Evolutionary conservation across 208 protist species (phyloP), one percentile per base, ranked within the genome.

Genomic region (Tritrichomonas musculus): DNA sequence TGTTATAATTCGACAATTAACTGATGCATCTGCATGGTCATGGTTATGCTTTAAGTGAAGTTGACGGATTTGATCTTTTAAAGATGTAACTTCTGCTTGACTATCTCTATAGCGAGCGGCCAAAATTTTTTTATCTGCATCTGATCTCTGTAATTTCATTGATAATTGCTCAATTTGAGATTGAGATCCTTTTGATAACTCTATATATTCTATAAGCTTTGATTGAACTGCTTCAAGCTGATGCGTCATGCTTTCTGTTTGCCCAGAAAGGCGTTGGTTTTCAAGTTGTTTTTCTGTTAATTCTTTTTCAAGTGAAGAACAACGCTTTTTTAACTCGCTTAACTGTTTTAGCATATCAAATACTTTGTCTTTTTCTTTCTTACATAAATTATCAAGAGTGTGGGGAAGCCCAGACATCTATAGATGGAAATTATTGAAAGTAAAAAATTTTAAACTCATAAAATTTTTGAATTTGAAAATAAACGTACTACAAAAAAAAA

Each of bases 331-430:
- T 17, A 33, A 20, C 44, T 77, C 69, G 8, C 44, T 77, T 36
- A 39, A 5, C 33, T 77, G 25, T 5, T 47, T 77, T 4, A 39
- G 5, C 9, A 47, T 14, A 77, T 77, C 69, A 47, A 39, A 1
- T 47, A 47, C 11, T 36, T 77, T 33, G 20, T 77, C 69, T 77
- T 77, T 77, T 44, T 77, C 33, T 77, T 77, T 33, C 39, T 88
- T 88, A 47, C 77, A 88, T 1, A 88, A 27, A 39, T 88, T 88
- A 36, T 88, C 77, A 33, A 88, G 47, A 39, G 77, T 88, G 30
- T 88, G 77, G 27, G 77, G 77, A 8, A 82, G 25, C 4, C 53
- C 53, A 22, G 53, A 77, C 69, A 39, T 36, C n/a, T n/a, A n/a
- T n/a, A n/a, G n/a, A n/a, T n/a, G n/a, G n/a, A n/a, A n/a, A n/a